These are phyloP conservation scores for Apiotrichum gracile DNA, from an alignment of 1,284 basidiomycete species.

Conservation along the genomic window DNA sequence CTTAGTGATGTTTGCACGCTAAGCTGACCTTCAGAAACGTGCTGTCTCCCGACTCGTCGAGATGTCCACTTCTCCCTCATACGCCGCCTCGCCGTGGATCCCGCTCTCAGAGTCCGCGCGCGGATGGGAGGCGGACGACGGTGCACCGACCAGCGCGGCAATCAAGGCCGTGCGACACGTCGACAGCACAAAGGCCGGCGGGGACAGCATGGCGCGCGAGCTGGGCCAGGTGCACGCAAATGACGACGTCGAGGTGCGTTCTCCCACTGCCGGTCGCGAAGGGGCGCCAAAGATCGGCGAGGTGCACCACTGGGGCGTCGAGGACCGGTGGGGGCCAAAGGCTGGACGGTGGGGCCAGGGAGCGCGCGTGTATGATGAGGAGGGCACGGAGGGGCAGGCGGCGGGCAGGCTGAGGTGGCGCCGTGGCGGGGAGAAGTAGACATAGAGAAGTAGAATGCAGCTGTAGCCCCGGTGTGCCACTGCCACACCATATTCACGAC, in stretches of 20 bases:
- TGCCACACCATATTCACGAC: too few relatives aligned
- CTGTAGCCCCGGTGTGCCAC: too few relatives aligned
- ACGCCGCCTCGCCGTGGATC: slow-evolving; percentile 48
- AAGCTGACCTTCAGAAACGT: slow-evolving; percentile 45
- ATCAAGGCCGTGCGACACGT: background rate
- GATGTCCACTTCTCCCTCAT: slow-evolving; percentile 56
- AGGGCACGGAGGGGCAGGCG: background rate
- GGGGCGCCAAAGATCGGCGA: slow-evolving; percentile 33
- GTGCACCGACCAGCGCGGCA: background rate
- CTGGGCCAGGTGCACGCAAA: background rate
- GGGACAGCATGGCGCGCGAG: slow-evolving; percentile 4
- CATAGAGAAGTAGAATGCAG: background rate
- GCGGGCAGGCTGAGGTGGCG: slow-evolving; percentile 1
- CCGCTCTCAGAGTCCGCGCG: slow-evolving; percentile 32
- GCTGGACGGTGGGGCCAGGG: slow-evolving; percentile 51
- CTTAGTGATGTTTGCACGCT: background rate
- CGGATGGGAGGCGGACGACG: slow-evolving; percentile 45
- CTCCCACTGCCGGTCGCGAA: background rate
- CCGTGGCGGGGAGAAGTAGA: background rate
- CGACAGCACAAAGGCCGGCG: background rate
- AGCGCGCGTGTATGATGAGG: slow-evolving; percentile 18
- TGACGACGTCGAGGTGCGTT: background rate
- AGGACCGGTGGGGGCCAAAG: slow-evolving; percentile 49
- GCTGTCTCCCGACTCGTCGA: slow-evolving; percentile 62
- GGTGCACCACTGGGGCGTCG: slow-evolving; percentile 45